Evolutionary conservation across 78 protist genomes (phyloP).

Genomic region (Dictyostelium discoideum): DNA sequence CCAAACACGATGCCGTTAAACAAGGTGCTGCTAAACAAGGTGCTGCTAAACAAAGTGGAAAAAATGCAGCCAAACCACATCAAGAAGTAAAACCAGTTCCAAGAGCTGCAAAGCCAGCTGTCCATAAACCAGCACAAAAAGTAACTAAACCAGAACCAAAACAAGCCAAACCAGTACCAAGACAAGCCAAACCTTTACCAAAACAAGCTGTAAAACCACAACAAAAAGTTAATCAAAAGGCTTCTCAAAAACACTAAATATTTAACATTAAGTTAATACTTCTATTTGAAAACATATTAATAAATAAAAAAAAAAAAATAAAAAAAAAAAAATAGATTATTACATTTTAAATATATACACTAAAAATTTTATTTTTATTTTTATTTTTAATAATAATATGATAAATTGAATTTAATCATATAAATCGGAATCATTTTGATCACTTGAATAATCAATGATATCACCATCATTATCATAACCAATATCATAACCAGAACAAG

Average conservation of each 20-base stretch:
- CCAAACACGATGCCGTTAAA: background rate
- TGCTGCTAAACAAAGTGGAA: background rate
- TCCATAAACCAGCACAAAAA: background rate
- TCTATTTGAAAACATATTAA: too few species aligned
- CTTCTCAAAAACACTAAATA: background rate
- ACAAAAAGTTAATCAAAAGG: background rate
- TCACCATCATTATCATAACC: constrained; percentile 24
- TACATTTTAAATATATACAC: background rate
- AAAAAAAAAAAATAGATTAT: background rate
- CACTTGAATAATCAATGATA: background rate
- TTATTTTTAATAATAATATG: background rate
- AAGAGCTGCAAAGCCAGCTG: background rate
- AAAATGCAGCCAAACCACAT: background rate
- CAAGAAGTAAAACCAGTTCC: background rate
- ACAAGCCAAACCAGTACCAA: background rate
- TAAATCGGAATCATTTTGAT: background rate
- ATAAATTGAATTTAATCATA: background rate
- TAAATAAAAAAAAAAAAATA: background rate
- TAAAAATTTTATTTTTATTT: background rate
- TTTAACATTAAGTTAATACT: too few species aligned
- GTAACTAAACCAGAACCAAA: background rate
- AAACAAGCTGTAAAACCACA: background rate
- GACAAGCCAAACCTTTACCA: background rate
- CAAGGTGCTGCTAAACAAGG: background rate
- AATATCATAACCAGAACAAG: background rate